These are phyloP conservation scores for Posidonia australis DNA, from an alignment of 106 monocot species.

Conservation along the genomic window DNA sequence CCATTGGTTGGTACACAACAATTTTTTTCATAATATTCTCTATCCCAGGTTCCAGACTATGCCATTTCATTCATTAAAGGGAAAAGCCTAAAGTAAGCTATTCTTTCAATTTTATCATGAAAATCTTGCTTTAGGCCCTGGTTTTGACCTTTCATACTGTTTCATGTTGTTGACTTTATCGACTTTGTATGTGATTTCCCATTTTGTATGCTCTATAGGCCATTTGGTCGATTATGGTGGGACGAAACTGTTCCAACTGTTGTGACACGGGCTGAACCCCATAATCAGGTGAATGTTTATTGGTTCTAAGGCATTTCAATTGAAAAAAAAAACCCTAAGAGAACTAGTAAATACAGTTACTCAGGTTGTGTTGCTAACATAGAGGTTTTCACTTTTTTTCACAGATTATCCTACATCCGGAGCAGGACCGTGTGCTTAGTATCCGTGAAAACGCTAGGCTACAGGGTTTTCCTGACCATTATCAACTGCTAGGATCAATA, in stretches of 20 bases:
- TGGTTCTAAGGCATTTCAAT: no score
- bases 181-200: no score
- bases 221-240: slow-evolving; percentile 79
- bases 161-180: no score
- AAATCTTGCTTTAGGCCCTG: neutral
- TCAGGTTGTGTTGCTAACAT: neutral
- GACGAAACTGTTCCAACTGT: slow-evolving; percentile 79
- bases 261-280: slow-evolving; percentile 53
- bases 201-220: slow-evolving; percentile 19
- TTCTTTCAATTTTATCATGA: neutral
- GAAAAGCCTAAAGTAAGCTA: slow-evolving; percentile 53
- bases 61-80: slow-evolving; percentile 42
- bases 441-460: slow-evolving; percentile 88
- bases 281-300: slow-evolving; percentile 14
- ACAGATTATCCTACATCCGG: slow-evolving; percentile 65
- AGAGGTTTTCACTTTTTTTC: neutral
- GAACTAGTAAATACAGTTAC: neutral
- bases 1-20: neutral
- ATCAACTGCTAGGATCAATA: slow-evolving; percentile 49
- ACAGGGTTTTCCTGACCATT: slow-evolving; percentile 85
- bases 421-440: slow-evolving; percentile 62
- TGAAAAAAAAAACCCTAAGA: no score
- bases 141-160: neutral
- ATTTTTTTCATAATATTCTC: neutral
- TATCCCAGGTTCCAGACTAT: slow-evolving; percentile 39